Percentiles rank a stretch among this genome's conserved stretches.
These are phyloP conservation scores for Solanum neorickii DNA, from an alignment of 257 asterid species.

Conservation along the genomic window DNA sequence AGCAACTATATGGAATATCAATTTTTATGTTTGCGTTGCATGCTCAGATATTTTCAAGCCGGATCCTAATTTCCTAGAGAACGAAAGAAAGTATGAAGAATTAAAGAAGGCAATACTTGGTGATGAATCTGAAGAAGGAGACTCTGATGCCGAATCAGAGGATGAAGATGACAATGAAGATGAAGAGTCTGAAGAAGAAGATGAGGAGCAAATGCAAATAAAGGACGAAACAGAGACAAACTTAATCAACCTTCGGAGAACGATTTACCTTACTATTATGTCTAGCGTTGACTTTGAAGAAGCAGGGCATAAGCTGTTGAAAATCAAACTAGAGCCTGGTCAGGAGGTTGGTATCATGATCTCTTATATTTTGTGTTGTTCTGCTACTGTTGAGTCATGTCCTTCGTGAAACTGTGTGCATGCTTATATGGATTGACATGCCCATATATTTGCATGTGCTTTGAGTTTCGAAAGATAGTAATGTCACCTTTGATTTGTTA, in stretches of 20 bases:
- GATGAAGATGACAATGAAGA: constrained; percentile 66
- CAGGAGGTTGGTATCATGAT: constrained; percentile 56
- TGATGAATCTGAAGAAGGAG: constrained; percentile 74
- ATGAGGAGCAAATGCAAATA: constrained; percentile 74
- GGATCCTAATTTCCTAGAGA: constrained; percentile 78
- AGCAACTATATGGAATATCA: background rate
- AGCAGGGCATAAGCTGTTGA: constrained; percentile 82
- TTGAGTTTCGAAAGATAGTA: background rate
- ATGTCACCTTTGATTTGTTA: background rate
- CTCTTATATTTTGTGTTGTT: background rate
- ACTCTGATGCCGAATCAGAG: constrained; percentile 48
- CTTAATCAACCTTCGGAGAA: constrained; percentile 75
- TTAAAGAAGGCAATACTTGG: constrained; percentile 79
- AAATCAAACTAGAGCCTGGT: constrained; percentile 91
- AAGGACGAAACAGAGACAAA: constrained; percentile 90
- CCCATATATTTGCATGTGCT: background rate
- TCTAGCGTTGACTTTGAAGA: constrained; percentile 95
- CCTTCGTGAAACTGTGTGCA: background rate
- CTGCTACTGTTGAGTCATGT: background rate
- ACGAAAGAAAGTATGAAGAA: constrained; percentile 75
- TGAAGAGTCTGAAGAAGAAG: constrained; percentile 73
- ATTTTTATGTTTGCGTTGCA: background rate
- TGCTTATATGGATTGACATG: background rate
- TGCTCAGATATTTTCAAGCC: constrained; percentile 66
- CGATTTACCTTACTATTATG: constrained; percentile 89